These are phyloP conservation scores for Starmerella vitae DNA, from an alignment of 805 yeast genomes.

Conservation along the genomic window DNA sequence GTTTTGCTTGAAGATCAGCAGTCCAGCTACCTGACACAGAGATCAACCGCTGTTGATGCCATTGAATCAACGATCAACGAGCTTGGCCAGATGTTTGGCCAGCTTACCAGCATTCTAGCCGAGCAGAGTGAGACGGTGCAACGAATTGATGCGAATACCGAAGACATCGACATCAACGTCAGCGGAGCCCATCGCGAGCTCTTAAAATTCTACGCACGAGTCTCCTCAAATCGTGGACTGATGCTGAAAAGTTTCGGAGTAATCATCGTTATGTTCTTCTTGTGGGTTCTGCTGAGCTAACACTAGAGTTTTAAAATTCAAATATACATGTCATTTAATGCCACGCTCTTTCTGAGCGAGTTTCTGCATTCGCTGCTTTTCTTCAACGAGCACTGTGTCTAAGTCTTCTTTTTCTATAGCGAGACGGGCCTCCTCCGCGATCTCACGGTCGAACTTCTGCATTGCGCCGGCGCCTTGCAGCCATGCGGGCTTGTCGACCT, in stretches of 20 bases:
- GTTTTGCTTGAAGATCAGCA: constrained; percentile 76
- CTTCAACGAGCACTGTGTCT: constrained; percentile 3
- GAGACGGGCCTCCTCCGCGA: constrained; percentile 21
- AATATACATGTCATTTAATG: neutral
- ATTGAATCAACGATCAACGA: constrained; percentile 95
- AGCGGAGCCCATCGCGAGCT: constrained; percentile 90
- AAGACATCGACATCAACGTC: constrained; percentile 79
- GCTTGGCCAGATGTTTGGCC: constrained; percentile 87
- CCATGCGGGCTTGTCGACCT: constrained; percentile 24
- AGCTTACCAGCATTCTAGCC: constrained; percentile 91
- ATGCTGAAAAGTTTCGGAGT: constrained; percentile 82
- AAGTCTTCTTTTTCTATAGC: constrained; percentile 16
- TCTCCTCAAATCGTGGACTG: constrained; percentile 84
- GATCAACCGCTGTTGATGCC: constrained; percentile 85
- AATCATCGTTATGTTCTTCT: constrained; percentile 39
- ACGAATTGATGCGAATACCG: constrained; percentile 87
- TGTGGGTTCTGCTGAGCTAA: constrained; percentile 25
- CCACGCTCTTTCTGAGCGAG: constrained; percentile 8
- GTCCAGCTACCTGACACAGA: constrained; percentile 58
- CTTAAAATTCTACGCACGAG: constrained; percentile 73
- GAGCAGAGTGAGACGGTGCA: constrained; percentile 96
- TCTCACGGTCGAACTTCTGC: constrained; percentile 20
- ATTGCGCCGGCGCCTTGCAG: constrained; percentile 23
- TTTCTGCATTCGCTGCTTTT: constrained; percentile 5
- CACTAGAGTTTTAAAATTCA: neutral